Evolutionary conservation across 2,329 filamentous ascomycete genomes (phyloP).

Genomic region (Colletotrichum brevisporum): DNA sequence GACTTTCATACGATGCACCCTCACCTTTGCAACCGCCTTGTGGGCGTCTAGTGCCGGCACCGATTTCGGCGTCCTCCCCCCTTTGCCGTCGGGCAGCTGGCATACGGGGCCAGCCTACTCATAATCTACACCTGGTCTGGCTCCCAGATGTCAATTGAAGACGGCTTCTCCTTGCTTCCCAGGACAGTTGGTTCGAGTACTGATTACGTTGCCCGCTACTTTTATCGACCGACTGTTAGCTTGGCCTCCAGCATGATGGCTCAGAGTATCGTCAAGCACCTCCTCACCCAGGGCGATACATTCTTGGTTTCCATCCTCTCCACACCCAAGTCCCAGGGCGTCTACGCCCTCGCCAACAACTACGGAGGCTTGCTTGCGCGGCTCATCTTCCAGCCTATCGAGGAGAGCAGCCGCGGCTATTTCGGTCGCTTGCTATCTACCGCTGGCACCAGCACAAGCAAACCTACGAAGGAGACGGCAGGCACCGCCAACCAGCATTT

Average conservation of each 20-base stretch:
- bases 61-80: conserved; percentile 83
- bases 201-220: conserved; percentile 70
- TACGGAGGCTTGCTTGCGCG: conserved; percentile 92
- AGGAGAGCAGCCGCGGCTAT: conserved; percentile 91
- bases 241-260: conserved; percentile 87
- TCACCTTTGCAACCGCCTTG: conserved; percentile 80
- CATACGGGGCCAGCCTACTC: conserved; percentile 79
- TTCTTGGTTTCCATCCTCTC: conserved; percentile 87
- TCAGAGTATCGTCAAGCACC: conserved; percentile 91
- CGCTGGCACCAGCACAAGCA: conserved; percentile 37
- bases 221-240: conserved; percentile 78
- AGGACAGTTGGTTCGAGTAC: conserved; percentile 49
- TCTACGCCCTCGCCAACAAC: conserved; percentile 94
- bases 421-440: conserved; percentile 83
- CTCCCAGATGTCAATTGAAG: conserved; percentile 65
- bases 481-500: conserved; percentile 67
- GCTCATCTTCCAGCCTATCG: conserved; percentile 93
- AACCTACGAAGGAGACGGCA: conserved; percentile 44
- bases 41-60: conserved; percentile 67
- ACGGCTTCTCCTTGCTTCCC: conserved; percentile 79
- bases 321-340: conserved; percentile 84
- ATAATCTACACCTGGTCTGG: conserved; percentile 78
- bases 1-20: conserved; percentile 81
- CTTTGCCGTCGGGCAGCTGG: conserved; percentile 88
- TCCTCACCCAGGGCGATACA: conserved; percentile 95